These are phyloP conservation scores for Globisporangium middletonii DNA, from an alignment of 352 stramenopile species.

Conservation along the genomic window DNA sequence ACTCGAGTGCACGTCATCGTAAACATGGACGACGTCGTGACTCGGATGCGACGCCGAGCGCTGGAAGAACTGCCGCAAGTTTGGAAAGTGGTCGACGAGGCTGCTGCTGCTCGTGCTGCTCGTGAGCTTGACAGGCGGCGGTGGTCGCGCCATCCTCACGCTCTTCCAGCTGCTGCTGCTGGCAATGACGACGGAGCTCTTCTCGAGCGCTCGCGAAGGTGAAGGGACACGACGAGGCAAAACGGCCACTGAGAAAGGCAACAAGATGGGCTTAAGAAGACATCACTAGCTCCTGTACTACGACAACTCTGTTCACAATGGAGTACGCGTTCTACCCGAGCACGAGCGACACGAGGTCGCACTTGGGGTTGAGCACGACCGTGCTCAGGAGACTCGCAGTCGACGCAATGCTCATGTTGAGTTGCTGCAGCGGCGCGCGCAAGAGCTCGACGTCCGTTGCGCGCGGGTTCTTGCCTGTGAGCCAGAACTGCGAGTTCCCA, in stretches of 20 bases:
- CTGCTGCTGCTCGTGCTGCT: constrained; percentile 13
- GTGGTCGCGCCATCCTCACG: neutral
- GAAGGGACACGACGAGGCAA: too few species aligned
- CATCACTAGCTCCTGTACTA: too few species aligned
- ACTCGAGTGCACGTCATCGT: neutral
- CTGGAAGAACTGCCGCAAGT: constrained; percentile 27
- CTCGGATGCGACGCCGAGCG: constrained; percentile 19
- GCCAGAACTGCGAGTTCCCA: constrained; percentile 6
- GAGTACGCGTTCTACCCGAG: constrained; percentile 3
- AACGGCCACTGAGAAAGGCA: neutral
- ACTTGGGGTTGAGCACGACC: constrained; percentile 19
- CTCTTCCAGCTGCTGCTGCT: neutral
- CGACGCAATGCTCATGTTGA: constrained; percentile 31
- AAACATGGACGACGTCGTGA: neutral
- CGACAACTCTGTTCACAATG: too few species aligned
- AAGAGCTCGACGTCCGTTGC: constrained; percentile 16
- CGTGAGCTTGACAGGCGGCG: constrained; percentile 9
- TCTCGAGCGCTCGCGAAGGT: too few species aligned
- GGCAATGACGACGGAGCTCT: neutral
- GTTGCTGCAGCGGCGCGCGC: constrained; percentile 12
- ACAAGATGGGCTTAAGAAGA: too few species aligned
- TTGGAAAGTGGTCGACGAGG: constrained; percentile 11
- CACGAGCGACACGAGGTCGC: constrained; percentile 15
- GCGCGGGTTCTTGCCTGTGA: constrained; percentile 19
- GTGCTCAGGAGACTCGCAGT: constrained; percentile 12